phyloP scores from a whole-genome alignment of 129 eudicot genomes.

The Arctium minus region DNA sequence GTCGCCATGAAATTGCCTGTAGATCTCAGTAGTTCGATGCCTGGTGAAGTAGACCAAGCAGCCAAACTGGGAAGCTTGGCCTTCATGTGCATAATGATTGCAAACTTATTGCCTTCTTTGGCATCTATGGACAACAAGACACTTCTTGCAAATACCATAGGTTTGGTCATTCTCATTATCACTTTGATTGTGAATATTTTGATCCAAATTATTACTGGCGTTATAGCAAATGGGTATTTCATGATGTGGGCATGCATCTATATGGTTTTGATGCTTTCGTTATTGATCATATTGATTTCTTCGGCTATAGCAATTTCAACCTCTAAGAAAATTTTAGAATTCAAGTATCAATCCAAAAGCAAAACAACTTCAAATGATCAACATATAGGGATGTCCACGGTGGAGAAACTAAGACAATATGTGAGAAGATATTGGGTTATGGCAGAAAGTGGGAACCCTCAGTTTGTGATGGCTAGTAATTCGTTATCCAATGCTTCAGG shows the following conservation, averaged over 20 bases:
- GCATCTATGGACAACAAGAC: slow-evolving; percentile 34
- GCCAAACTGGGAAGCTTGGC: slow-evolving; percentile 26
- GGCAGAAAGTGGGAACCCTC: slow-evolving; percentile 15
- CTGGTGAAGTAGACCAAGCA: not conserved
- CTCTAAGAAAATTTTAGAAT: slow-evolving; percentile 21
- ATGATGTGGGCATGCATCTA: not conserved
- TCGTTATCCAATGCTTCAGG: slow-evolving; percentile 8
- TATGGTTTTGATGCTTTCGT: not conserved
- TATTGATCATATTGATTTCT: slow-evolving; percentile 12
- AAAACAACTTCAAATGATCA: not conserved
- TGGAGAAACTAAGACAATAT: not conserved
- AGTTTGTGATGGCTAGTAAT: slow-evolving; percentile 9
- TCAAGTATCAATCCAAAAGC: slow-evolving; percentile 17
- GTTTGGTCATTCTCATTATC: slow-evolving; percentile 37
- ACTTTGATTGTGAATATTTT: slow-evolving; percentile 23
- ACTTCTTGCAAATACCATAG: slow-evolving; percentile 25
- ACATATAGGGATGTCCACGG: not conserved
- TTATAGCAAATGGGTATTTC: not conserved
- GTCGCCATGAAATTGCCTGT: slow-evolving; percentile 41
- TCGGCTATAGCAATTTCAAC: slow-evolving; percentile 27
- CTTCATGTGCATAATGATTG: slow-evolving; percentile 33
- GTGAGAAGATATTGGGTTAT: slow-evolving; percentile 10
- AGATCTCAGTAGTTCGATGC: slow-evolving; percentile 28
- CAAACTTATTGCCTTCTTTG: slow-evolving; percentile 34
- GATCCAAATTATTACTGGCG: slow-evolving; percentile 21